Evolutionary conservation across 2,329 filamentous ascomycete species (phyloP), one percentile per base, ranked within the genome.

Genomic region (Pestalotiopsis fici): DNA sequence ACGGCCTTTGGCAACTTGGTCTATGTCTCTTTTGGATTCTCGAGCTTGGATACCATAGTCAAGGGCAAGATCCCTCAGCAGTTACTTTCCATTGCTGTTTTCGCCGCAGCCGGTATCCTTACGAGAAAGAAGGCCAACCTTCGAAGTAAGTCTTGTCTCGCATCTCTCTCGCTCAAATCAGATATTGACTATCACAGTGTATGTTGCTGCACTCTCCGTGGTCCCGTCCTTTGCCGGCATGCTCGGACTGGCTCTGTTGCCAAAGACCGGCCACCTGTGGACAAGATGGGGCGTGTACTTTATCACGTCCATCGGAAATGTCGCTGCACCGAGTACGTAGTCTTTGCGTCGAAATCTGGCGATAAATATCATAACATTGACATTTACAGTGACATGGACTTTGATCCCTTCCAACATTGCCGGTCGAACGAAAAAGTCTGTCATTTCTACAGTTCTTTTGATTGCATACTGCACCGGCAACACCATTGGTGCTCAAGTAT

Each of bases 251-350:
- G 73, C 74, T 4, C 68, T 76, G n/a, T 67, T 79, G 3, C 76
- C 76, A 0, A 72, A 65, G 1, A 69, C 15, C 13, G 47, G 61
- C 23, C 23, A 54, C 12, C 70, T 72, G 18, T 78, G 77, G 76
- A 73, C 72, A 0, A 71, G 73, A 54, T 78, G 77, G 76, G 76
- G 74, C 54, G 75, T 77, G 73, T 78, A 76, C 47, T 70, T 78
- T 31, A 69, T 78, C 66, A 74, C 71, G 54, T 72, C 73, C 0
- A 70, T 73, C 47, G 76, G 74, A 28, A 70, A 71, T 0, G 65
- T 77, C 0, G 74, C 74, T 13, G 74, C 73, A 50, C 69, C 76
- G 0, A 71, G 43, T 50, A 21, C n/a, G 43, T 50, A 21, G 3
- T 21, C n/a, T n/a, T 6, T 72, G 74, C 69, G 31, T 35, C 31